Conservation (phyloP, 192 early-diverging fungal genomes). For the Tieghemiomyces parasiticus region DNA sequence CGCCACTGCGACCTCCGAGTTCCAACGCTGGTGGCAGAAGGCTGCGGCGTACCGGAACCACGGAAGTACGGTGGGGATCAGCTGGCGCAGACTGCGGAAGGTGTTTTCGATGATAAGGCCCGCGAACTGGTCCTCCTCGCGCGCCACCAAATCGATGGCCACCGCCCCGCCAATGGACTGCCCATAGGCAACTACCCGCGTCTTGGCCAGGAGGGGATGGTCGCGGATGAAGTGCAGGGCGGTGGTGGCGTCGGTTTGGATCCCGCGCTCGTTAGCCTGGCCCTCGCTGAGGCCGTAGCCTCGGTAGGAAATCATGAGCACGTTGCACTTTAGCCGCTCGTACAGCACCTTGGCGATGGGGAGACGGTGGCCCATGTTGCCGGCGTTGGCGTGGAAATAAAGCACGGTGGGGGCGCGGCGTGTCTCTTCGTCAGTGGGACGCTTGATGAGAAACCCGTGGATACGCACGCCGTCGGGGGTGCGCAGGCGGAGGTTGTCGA, state of each 20-base stretch:
- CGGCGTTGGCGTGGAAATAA: constrained; percentile 94
- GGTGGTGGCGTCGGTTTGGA: constrained; percentile 76
- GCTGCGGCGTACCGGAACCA: constrained; percentile 54
- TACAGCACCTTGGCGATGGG: constrained; percentile 74
- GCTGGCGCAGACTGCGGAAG: constrained; percentile 70
- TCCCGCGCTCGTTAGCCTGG: constrained; percentile 66
- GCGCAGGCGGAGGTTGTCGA: constrained; percentile 50
- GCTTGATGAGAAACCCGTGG: constrained; percentile 61
- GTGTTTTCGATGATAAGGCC: constrained; percentile 91
- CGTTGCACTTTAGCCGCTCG: constrained; percentile 52
- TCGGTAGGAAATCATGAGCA: constrained; percentile 96
- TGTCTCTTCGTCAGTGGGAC: constrained; percentile 33
- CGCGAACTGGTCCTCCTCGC: constrained; percentile 57
- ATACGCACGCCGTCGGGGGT: constrained; percentile 73
- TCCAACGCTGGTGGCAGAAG: constrained; percentile 82
- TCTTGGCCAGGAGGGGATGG: constrained; percentile 54
- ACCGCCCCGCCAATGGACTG: constrained; percentile 97
- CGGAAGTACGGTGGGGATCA: constrained; percentile 78
- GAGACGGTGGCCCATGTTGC: constrained; percentile 96
- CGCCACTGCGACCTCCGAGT: constrained; percentile 54
- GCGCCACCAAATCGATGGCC: constrained; percentile 69
- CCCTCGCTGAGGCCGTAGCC: constrained; percentile 90
- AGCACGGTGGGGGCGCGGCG: constrained; percentile 55
- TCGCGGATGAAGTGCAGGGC: constrained; percentile 68
- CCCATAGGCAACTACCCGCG: constrained; percentile 78